Base-by-base conservation (phyloP, 2,329 filamentous ascomycete genomes). In the Trichoderma harzianum region DNA sequence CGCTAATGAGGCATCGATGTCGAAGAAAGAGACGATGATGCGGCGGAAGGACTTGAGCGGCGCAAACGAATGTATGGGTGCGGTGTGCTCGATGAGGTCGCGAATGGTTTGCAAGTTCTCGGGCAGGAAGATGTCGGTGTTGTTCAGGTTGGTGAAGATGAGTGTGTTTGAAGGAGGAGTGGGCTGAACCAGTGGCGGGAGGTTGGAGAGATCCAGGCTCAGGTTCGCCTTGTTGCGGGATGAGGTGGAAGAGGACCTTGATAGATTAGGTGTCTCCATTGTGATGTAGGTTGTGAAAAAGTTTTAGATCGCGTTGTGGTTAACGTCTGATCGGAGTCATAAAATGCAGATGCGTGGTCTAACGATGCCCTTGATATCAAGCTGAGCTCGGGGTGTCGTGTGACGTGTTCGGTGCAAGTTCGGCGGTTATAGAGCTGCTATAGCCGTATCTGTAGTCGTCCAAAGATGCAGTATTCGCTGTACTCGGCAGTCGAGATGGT, bases 11-110 rank as follows among this genome's bases (percentile, higher is more conserved):
- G 91, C 88, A 68, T 90, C 87, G 77, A 88, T 85, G 73, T 90
- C 89, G 81, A 87, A 91, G 85, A 96, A 95, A 76, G 92, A 93
- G 73, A 93, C 89, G 76, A 95, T 86, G 78, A 96, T 94, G 80
- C 93, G 91, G 74, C 91, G 89, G 86, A 96, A 94, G 7, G 92
- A 94, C 80, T 93, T 93, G 74, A 96, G 88, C 0, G 93, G 93
- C 12, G 92, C 89, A 87, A 93, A 96, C 72, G 91, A 90, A 82
- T 93, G 91, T 74, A 95, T 89, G 65, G 89, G 86, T 3, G 92
- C 91, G n/a, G 90, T 89, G 64, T 87, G 81, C 77, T 88, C 84
- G 80, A 96, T 90, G 72, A 93, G 89, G 69, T 90, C 86, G 79
- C 90, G 91, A 77, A 95, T 92, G 73, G 88, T 89, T 77, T 92